Conservation (phyloP, 2,329 filamentous ascomycete genomes). For the Alternaria sp. region DNA sequence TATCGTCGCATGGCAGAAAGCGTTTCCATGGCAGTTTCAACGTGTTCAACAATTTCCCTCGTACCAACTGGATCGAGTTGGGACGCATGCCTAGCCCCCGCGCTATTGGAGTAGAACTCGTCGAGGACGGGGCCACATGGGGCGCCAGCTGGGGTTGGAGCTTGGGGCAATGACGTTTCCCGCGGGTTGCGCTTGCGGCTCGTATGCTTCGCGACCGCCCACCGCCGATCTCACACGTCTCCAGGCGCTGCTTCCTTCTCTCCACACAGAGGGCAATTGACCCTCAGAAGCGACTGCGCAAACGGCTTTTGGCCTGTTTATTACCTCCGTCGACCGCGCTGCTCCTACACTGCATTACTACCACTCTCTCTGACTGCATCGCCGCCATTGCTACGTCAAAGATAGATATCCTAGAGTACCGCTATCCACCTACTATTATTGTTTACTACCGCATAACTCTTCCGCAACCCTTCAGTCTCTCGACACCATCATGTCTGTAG, state of each 20-base stretch:
- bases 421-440: slow-evolving; percentile 18
- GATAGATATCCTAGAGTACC: slow-evolving; percentile 8
- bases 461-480: slow-evolving; percentile 3
- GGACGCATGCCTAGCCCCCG: slow-evolving; percentile 10
- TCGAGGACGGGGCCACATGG: slow-evolving; percentile 11
- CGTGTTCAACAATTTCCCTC: slow-evolving; percentile 12
- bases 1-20: slow-evolving; percentile 13
- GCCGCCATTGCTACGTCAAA: slow-evolving; percentile 7
- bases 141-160: slow-evolving; percentile 10
- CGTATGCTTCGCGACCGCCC: slow-evolving; percentile 27
- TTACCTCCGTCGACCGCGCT: slow-evolving; percentile 7
- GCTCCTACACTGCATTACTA: slow-evolving; percentile 4
- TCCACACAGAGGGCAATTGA: slow-evolving; percentile 27
- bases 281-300: slow-evolving; percentile 22
- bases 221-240: slow-evolving; percentile 29
- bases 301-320: slow-evolving; percentile 9
- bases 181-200: slow-evolving; percentile 24
- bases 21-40: slow-evolving; percentile 13
- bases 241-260: slow-evolving; percentile 20
- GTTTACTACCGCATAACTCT: slow-evolving; percentile 23
- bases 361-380: slow-evolving; percentile 14
- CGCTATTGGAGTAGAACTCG: slow-evolving; percentile 16
- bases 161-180: slow-evolving; percentile 33
- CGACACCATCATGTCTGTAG: slow-evolving; percentile 33
- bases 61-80: slow-evolving; percentile 11